phyloP scores from a whole-genome alignment of 177 flowering plant species.

The Vitis hybrid region DNA sequence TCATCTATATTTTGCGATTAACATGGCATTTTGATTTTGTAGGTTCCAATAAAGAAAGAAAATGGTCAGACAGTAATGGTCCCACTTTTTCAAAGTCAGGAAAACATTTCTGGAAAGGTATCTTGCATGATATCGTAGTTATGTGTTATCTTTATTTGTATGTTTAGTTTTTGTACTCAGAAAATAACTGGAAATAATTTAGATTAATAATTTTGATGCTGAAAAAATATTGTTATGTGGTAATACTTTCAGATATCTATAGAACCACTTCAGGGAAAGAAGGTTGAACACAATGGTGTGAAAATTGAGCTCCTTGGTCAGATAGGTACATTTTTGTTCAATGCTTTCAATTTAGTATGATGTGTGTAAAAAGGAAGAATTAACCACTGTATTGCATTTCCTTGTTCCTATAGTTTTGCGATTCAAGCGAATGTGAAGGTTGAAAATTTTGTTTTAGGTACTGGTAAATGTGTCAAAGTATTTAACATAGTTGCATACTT shows the following conservation, averaged over 20 bases:
- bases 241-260: slow-evolving; percentile 60
- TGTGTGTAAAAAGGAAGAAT: neutral
- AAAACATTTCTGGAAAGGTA: slow-evolving; percentile 92
- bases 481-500: too few species aligned
- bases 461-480: too few species aligned
- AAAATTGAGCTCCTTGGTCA: slow-evolving; percentile 99
- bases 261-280: slow-evolving; percentile 92
- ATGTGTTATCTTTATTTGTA: neutral
- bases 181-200: neutral
- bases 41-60: slow-evolving; percentile 84
- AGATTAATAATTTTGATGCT: neutral
- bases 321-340: slow-evolving; percentile 56
- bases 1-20: neutral
- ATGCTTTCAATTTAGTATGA: neutral
- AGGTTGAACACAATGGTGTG: slow-evolving; percentile 94
- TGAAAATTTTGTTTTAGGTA: too few species aligned
- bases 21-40: neutral
- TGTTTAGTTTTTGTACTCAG: neutral
- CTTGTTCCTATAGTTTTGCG: too few species aligned
- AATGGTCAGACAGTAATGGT: slow-evolving; percentile 77
- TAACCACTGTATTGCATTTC: neutral
- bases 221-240: neutral
- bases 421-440: too few species aligned
- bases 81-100: slow-evolving; percentile 93
- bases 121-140: slow-evolving; percentile 4